phyloP scores from a whole-genome alignment of 2,329 filamentous ascomycete genomes.

The Colletotrichum horii region DNA sequence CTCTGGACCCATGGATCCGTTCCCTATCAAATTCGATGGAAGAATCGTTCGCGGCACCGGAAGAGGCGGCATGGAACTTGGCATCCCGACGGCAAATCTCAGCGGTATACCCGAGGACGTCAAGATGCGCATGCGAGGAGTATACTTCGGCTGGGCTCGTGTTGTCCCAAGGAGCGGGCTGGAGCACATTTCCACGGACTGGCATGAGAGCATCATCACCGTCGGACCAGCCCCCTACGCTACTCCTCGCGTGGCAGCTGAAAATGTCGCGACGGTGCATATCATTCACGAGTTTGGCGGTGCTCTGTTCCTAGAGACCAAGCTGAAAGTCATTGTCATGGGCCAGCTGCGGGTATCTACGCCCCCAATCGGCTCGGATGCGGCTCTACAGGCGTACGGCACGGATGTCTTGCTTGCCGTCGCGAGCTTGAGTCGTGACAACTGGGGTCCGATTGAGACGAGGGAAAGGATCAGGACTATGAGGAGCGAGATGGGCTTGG shows the following conservation, averaged over 20 bases:
- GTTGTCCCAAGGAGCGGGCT: slow-evolving; percentile 39
- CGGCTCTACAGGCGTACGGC: slow-evolving; percentile 33
- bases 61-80: slow-evolving; percentile 41
- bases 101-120: slow-evolving; percentile 56
- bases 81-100: slow-evolving; percentile 61
- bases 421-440: slow-evolving; percentile 49
- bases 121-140: slow-evolving; percentile 58
- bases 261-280: slow-evolving; percentile 57
- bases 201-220: slow-evolving; percentile 65
- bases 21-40: slow-evolving; percentile 57
- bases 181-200: slow-evolving; percentile 45
- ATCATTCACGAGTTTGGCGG: slow-evolving; percentile 57
- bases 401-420: slow-evolving; percentile 48
- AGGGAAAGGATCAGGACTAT: slow-evolving; percentile 41
- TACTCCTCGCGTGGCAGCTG: slow-evolving; percentile 49
- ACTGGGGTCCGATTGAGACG: slow-evolving; percentile 48
- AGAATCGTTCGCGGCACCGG: slow-evolving; percentile 52
- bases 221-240: slow-evolving; percentile 56
- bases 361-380: slow-evolving; percentile 16
- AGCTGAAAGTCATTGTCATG: slow-evolving; percentile 63
- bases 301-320: slow-evolving; percentile 43
- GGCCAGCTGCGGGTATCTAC: slow-evolving; percentile 55
- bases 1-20: slow-evolving; percentile 56
- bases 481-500: slow-evolving; percentile 45
- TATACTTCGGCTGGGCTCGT: slow-evolving; percentile 70